Evolutionary conservation across 345 rosid species (phyloP), one percentile per base, ranked within the genome.

Genomic region (Hypericum androsaemum): DNA sequence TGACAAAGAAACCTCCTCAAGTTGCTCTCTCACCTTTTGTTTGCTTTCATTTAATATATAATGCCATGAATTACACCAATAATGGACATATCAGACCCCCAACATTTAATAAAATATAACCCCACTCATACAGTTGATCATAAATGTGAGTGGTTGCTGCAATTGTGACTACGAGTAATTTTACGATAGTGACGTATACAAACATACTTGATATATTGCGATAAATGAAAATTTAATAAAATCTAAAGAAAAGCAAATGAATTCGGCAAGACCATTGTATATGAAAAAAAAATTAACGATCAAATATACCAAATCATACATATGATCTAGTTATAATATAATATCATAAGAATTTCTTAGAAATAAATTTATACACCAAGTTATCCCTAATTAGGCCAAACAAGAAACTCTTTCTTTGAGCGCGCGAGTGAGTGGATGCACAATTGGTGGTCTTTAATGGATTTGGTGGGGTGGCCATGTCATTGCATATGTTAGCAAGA

Each of bases 1-100:
- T 65, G 69, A 71, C 67, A 72, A 69, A 57, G 2, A 22, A 22
- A 22, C 32, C 53, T 62, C 59, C 35, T 7, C 72, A 63, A 65
- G 65, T 73, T 75, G 77, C 71, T 50, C 52, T 70, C 70, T 9
- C 43, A 38, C 46, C 40, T 71, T 67, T 75, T 69, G 64, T 73
- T 48, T 67, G 71, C 69, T 9, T 12, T 39, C 77, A 65, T 66
- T 76, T 53, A 69, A 63, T 69, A 67, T 69, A 67, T 35, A 64
- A 71, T 61, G 62, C 51, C 52, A 64, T 15, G 12, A 40, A 58
- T 42, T 52, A 56, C 64, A 60, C 51, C 62, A 57, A 48, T 56
- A 14, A 43, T 57, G 50, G 39, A 53, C 49, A 15, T 48, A 63
- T 64, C 69, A 66, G 55, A 12, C 47, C 71, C 58, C 54, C 74